Base-by-base conservation (phyloP, 768 basidiomycete genomes). In the Hygrocybe coccinea region DNA sequence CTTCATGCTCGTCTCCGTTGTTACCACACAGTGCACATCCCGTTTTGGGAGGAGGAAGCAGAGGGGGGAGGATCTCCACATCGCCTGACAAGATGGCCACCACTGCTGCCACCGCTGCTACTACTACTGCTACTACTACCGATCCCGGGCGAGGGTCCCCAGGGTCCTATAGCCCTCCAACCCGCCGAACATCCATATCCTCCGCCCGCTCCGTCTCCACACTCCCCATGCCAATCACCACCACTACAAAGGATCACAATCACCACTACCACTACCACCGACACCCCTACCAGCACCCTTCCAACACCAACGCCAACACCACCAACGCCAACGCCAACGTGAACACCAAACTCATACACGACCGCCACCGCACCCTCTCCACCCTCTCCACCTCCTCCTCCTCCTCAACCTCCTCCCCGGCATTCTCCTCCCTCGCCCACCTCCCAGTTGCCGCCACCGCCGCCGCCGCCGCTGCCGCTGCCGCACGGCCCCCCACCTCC, bases 161-260 rank as follows among this genome's bases (percentile, higher is more conserved):
- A 29, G 63, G 75, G 38, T 63, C 77, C 58, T 73, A 77, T 65
- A 62, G 76, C 66, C 68, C 73, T 50, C 60, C 67, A 12, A 64
- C 57, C 60, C 79, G 77, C 37, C 76, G 82, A 29, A 73, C 76
- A 2, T 85, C 84, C 14, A 71, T 82, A 12, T 85, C 84, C 21
- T 86, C 85, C 49, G 71, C 76, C 3, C 79, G 74, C 43, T 86
- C 86, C 14, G 79, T 78, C 8, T 76, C 79, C 5, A 86, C 85
- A 1, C 73, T 87, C 50, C 79, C 86, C 15, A 68, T 67, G 39
- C 67, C 74, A 57, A 55, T 70, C 64, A 56, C 73, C 62, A 21
- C 59, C 66, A 35, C 29, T 54, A 50, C 62, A 38, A 55, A n/a
- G n/a, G n/a, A n/a, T n/a, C n/a, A n/a, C 74, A 57, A 55, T 70